phyloP scores from a whole-genome alignment of 2,329 filamentous ascomycete species.

The Fusarium chuoi region DNA sequence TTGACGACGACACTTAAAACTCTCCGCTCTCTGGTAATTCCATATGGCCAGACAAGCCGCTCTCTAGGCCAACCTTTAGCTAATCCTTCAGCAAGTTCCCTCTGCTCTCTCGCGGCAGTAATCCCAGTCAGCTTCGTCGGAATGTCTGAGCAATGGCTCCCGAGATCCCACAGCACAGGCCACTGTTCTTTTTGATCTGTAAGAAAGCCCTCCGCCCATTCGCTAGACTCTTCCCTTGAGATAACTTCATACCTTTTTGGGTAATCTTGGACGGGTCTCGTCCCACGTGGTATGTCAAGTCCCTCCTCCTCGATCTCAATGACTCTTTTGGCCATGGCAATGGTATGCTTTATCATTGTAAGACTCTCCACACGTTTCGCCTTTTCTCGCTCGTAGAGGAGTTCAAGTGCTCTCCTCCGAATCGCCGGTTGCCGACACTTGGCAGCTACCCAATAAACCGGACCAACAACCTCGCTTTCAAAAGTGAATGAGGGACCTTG shows the following conservation, averaged over 20 bases:
- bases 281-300: not conserved
- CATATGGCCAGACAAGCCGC: not conserved
- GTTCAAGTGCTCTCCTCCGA: not conserved
- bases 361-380: not conserved
- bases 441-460: not conserved
- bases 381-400: not conserved
- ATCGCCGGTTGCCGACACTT: not conserved
- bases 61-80: not conserved
- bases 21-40: not conserved
- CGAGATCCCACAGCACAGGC: not conserved
- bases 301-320: not conserved
- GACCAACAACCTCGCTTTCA: not conserved
- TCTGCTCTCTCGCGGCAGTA: not conserved
- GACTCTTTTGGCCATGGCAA: not conserved
- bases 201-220: not conserved
- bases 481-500: not conserved
- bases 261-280: not conserved
- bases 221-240: not conserved
- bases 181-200: not conserved
- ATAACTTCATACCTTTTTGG: not conserved
- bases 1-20: not conserved
- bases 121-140: accelerated
- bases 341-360: not conserved
- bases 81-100: not conserved
- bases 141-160: not conserved